Conservation (phyloP, 2,329 filamentous ascomycete genomes). For the Curvularia spicifera region DNA sequence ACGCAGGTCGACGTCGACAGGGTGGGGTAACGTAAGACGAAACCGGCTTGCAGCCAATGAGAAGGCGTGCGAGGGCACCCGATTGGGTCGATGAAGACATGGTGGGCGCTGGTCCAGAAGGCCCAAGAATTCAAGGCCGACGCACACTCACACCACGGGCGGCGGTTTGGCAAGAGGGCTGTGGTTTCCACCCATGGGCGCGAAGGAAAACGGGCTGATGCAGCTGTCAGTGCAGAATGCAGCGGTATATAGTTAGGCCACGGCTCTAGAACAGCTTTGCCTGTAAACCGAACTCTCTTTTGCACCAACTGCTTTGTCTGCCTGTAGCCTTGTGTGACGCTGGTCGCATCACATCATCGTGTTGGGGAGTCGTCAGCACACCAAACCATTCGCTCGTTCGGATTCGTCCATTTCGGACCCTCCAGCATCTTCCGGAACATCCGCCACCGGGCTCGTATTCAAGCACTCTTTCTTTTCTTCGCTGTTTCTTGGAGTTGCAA, state of each 20-base stretch:
- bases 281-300: not conserved
- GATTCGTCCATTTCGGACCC: slow-evolving; percentile 5
- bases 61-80: slow-evolving; percentile 4
- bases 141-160: not conserved
- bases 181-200: slow-evolving; percentile 3
- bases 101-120: slow-evolving; percentile 4
- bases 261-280: not conserved
- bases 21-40: slow-evolving; percentile 16
- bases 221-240: not conserved
- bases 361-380: slow-evolving; percentile 13
- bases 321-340: slow-evolving; percentile 1
- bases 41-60: slow-evolving; percentile 11
- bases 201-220: slow-evolving; percentile 4
- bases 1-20: slow-evolving; percentile 4
- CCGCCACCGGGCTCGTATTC: slow-evolving; percentile 5
- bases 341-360: slow-evolving; percentile 12
- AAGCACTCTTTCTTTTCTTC: not conserved
- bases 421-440: slow-evolving; percentile 14
- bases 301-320: not conserved
- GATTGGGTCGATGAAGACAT: slow-evolving; percentile 8
- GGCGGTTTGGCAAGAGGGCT: slow-evolving; percentile 10
- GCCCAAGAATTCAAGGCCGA: not conserved
- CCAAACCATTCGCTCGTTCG: slow-evolving; percentile 10
- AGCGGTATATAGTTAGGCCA: slow-evolving; percentile 7
- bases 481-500: not conserved